These are phyloP conservation scores for Talaromyces verruculosus DNA, from an alignment of 2,329 filamentous ascomycete genomes.

Conservation along the genomic window DNA sequence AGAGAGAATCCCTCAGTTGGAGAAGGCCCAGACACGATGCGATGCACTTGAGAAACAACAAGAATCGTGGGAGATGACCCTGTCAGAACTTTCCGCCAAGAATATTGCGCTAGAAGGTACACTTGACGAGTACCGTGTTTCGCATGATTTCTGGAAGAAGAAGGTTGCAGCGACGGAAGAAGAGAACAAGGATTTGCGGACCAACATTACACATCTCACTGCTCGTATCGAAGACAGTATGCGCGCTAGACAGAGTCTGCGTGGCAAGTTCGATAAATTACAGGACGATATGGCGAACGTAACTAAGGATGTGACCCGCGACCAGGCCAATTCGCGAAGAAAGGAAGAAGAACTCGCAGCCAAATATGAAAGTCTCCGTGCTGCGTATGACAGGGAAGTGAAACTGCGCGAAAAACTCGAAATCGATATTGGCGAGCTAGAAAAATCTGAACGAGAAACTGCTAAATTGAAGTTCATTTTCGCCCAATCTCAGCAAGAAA, in stretches of 20 bases:
- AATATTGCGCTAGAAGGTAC: conserved; percentile 62
- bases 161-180: conserved; percentile 58
- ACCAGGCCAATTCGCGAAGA: conserved; percentile 75
- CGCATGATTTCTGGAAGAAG: conserved; percentile 58
- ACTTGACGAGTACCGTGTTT: conserved; percentile 63
- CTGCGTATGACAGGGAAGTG: conserved; percentile 66
- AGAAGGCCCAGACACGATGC: conserved; percentile 63
- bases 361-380: conserved; percentile 56
- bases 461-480: conserved; percentile 77
- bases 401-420: conserved; percentile 62
- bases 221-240: conserved; percentile 83
- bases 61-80: conserved; percentile 53
- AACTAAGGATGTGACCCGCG: conserved; percentile 75
- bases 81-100: conserved; percentile 57
- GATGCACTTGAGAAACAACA: conserved; percentile 69
- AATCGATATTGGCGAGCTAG: conserved; percentile 59
- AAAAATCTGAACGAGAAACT: conserved; percentile 71
- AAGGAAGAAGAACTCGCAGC: conserved; percentile 59
- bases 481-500: conserved; percentile 60
- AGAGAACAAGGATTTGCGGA: conserved; percentile 71
- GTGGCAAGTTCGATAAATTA: conserved; percentile 77
- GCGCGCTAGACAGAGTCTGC: conserved; percentile 78
- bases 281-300: conserved; percentile 84
- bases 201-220: conserved; percentile 70
- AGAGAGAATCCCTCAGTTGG: conserved; percentile 68